Evolutionary conservation across 2,329 filamentous ascomycete genomes (phyloP).

Genomic region (Microthyrium microscopicum): DNA sequence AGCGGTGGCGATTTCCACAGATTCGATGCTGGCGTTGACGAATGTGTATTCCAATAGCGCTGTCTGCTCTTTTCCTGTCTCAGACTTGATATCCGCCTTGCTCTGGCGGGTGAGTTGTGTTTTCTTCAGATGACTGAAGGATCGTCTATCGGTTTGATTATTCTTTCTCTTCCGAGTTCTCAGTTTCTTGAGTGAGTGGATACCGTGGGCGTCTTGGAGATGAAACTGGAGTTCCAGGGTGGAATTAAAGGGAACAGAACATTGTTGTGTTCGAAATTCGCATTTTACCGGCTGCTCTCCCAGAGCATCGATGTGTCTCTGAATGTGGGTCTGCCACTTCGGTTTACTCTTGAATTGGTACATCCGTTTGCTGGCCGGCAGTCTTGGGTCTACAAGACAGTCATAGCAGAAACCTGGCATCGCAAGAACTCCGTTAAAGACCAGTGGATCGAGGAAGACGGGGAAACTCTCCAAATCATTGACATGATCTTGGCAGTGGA

Average conservation of each 20-base stretch:
- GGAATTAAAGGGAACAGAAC: conserved; percentile 7
- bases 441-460: conserved; percentile 3
- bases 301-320: no score
- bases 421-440: conserved; percentile 5
- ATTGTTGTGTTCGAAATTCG: conserved; percentile 9
- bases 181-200: conserved; percentile 9
- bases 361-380: conserved; percentile 2
- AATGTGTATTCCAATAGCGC: conserved; percentile 8
- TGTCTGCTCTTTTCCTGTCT: conserved; percentile 3
- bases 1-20: conserved; percentile 7
- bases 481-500: conserved; percentile 2
- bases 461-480: conserved; percentile 3
- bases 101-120: conserved; percentile 2
- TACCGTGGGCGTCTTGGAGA: conserved; percentile 4
- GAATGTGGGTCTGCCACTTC: no score
- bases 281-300: not conserved
- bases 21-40: conserved; percentile 9
- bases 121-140: conserved; percentile 2
- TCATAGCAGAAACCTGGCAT: conserved; percentile 4
- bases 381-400: conserved; percentile 2
- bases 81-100: conserved; percentile 1
- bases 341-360: not conserved
- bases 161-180: conserved; percentile 5
- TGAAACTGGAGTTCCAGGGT: conserved; percentile 3
- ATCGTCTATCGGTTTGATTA: conserved; percentile 1